phyloP scores from a whole-genome alignment of 768 basidiomycete genomes.

The Tremella yokohamensis region DNA sequence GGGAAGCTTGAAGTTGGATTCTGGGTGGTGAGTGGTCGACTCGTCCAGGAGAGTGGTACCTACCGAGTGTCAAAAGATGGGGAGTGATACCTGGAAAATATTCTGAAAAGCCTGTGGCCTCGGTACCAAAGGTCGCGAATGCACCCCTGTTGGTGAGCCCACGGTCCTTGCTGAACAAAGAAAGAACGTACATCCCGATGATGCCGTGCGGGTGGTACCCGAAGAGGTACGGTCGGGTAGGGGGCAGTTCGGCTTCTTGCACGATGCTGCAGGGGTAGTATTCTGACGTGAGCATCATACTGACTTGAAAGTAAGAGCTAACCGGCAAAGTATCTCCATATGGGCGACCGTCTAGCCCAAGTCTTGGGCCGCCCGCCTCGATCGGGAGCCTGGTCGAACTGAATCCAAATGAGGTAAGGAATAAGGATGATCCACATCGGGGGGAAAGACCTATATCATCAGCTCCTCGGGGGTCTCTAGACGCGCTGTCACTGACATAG shows the following conservation, averaged over 20 bases:
- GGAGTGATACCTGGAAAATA: conserved; percentile 88
- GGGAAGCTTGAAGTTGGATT: conserved; percentile 85
- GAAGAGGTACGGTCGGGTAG: conserved; percentile 91
- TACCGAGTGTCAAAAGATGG: conserved; percentile 72
- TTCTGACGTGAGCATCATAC: conserved; percentile 19
- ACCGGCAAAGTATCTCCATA: conserved; percentile 89
- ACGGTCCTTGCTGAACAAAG: neutral
- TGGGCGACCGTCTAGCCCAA: conserved; percentile 66
- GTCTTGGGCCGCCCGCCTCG: conserved; percentile 65
- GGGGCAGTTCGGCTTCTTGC: conserved; percentile 83
- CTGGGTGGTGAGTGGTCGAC: conserved; percentile 23
- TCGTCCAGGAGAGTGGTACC: neutral
- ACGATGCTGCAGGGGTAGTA: conserved; percentile 53
- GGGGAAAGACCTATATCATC: conserved; percentile 68
- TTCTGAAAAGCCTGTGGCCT: conserved; percentile 85
- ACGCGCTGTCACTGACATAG: conserved; percentile 62
- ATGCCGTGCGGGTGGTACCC: conserved; percentile 99
- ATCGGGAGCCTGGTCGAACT: conserved; percentile 71
- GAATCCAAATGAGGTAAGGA: conserved; percentile 73
- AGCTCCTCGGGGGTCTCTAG: neutral
- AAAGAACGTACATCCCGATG: conserved; percentile 79
- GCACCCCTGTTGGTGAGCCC: conserved; percentile 66
- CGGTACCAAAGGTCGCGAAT: conserved; percentile 91
- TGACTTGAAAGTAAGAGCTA: conserved; percentile 51
- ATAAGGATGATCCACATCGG: conserved; percentile 79